These are phyloP conservation scores for Phytophthora pseudosyringae DNA, from an alignment of 352 stramenopile genomes.

Conservation along the genomic window DNA sequence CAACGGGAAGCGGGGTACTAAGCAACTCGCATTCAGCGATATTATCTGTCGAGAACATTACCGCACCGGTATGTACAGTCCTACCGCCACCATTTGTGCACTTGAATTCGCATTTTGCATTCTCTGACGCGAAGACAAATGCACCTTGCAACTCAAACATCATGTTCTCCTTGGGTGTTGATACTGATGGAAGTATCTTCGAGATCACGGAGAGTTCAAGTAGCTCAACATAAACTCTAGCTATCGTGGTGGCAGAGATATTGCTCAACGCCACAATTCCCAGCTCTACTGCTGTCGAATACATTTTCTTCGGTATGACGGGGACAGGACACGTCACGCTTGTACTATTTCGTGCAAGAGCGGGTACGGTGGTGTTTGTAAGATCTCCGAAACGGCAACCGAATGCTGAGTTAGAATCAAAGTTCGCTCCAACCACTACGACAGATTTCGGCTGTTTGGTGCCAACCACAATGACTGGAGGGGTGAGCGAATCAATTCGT, in stretches of 20 bases:
- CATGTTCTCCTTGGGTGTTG: conserved; percentile 6
- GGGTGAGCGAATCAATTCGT: conserved; percentile 24
- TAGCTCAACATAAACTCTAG: conserved; percentile 27
- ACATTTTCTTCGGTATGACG: conserved; percentile 17
- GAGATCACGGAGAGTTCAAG: conserved; percentile 36
- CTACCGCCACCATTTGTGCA: conserved; percentile 13
- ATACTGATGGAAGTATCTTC: conserved; percentile 20
- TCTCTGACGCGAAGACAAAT: conserved; percentile 35
- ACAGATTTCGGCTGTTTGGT: conserved; percentile 20
- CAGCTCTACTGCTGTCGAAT: conserved; percentile 34
- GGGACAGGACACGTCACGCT: conserved; percentile 40
- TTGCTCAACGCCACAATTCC: conserved; percentile 16
- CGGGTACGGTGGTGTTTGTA: conserved; percentile 3
- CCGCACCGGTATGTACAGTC: conserved; percentile 6
- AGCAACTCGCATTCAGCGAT: conserved; percentile 37
- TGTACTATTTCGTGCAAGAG: conserved; percentile 18
- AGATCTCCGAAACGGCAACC: conserved; percentile 38
- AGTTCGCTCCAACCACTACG: conserved; percentile 34
- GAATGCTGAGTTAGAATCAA: conserved; percentile 13
- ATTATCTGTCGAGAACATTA: conserved; percentile 22
- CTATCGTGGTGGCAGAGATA: background rate
- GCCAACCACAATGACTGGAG: conserved; percentile 41
- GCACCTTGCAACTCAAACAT: conserved; percentile 38
- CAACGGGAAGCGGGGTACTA: background rate
- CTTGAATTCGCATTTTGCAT: conserved; percentile 30